Evolutionary conservation across 2,329 filamentous ascomycete genomes (phyloP).

Genomic region (Pseudocercospora fijiensis): DNA sequence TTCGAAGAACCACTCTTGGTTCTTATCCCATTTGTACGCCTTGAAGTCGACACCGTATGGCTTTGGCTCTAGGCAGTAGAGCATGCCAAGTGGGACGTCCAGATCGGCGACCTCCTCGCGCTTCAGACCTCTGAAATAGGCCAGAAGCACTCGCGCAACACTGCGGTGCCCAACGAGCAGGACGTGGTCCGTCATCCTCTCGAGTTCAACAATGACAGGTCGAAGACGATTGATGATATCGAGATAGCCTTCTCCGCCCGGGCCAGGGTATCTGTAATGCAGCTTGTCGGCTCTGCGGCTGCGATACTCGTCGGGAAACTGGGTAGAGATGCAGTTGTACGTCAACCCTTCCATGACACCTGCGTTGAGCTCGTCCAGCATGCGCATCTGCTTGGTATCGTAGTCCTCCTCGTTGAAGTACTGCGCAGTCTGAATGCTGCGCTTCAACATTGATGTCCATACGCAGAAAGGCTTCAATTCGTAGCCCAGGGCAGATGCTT

Average conservation of each 20-base stretch:
- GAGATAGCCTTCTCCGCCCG: conserved; percentile 92
- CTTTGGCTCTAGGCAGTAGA: conserved; percentile 95
- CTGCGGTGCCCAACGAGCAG: conserved; percentile 90
- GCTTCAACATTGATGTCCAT: conserved; percentile 95
- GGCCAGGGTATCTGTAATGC: conserved; percentile 92
- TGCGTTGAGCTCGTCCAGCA: conserved; percentile 87
- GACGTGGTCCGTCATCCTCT: conserved; percentile 94
- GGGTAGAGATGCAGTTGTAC: conserved; percentile 81
- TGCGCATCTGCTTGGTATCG: conserved; percentile 75
- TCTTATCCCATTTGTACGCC: conserved; percentile 76
- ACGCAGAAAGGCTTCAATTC: conserved; percentile 83
- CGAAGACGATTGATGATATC: conserved; percentile 94
- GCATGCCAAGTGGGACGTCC: conserved; percentile 87
- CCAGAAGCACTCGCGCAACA: conserved; percentile 85
- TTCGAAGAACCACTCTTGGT: conserved; percentile 76
- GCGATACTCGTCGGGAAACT: conserved; percentile 76
- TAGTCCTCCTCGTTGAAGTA: conserved; percentile 95
- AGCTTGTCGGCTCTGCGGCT: conserved; percentile 83
- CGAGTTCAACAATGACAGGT: conserved; percentile 93
- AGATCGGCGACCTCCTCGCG: conserved; percentile 90
- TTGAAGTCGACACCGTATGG: conserved; percentile 97
- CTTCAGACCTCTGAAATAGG: conserved; percentile 92
- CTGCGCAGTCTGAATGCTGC: conserved; percentile 82
- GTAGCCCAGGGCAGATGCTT: conserved; percentile 46
- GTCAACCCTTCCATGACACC: conserved; percentile 93